These are phyloP conservation scores for Euphrasia arctica DNA, from an alignment of 305 asterid species.

Conservation along the genomic window DNA sequence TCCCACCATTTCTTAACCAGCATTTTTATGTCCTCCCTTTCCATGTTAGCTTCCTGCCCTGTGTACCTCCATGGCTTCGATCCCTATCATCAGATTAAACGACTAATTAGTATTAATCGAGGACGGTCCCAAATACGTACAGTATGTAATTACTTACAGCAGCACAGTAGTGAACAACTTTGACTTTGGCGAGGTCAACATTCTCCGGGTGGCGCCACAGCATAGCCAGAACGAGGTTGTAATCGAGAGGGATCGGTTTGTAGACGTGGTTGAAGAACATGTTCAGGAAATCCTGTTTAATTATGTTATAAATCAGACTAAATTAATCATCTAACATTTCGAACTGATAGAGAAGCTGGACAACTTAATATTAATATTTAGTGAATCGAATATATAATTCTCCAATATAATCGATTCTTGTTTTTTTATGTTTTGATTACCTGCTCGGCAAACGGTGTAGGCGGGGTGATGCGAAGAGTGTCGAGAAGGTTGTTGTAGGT, in stretches of 20 bases:
- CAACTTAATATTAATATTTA: no score
- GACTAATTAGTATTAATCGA: background rate
- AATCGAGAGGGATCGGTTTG: slow-evolving; percentile 53
- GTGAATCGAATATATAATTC: no score
- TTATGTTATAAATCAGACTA: background rate
- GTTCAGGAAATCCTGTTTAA: slow-evolving; percentile 63
- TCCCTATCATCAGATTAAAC: slow-evolving; percentile 28
- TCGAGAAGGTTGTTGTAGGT: slow-evolving; percentile 41
- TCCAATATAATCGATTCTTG: no score
- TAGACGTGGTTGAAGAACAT: slow-evolving; percentile 50
- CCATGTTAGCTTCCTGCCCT: slow-evolving; percentile 50
- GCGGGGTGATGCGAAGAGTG: slow-evolving; percentile 31
- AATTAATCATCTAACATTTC: no score
- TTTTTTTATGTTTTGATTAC: background rate
- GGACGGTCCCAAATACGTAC: background rate
- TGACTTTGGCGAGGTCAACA: slow-evolving; percentile 43
- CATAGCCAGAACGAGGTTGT: slow-evolving; percentile 69
- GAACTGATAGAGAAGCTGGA: background rate
- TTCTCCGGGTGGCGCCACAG: slow-evolving; percentile 71
- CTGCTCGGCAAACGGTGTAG: slow-evolving; percentile 47
- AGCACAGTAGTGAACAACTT: slow-evolving; percentile 77
- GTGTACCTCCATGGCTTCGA: slow-evolving; percentile 66
- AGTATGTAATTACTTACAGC: slow-evolving; percentile 34
- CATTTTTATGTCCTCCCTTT: slow-evolving; percentile 48
- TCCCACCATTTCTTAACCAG: slow-evolving; percentile 64